Evolutionary conservation across 1,284 basidiomycete species (phyloP).

Genomic region (Microbotryum violaceum): DNA sequence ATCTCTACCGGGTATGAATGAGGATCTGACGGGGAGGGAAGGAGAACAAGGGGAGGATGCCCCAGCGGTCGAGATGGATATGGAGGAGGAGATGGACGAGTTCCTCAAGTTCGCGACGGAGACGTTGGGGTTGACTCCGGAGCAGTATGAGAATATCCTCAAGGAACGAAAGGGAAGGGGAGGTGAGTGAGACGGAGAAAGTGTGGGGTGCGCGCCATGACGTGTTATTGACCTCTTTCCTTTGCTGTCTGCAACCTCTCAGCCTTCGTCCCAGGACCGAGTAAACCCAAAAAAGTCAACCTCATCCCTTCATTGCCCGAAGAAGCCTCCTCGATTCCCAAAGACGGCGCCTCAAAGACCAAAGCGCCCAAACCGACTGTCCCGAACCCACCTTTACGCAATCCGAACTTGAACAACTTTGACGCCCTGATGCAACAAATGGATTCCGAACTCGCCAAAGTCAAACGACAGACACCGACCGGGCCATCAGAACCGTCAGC

Average conservation of each 20-base stretch:
- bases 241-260: neutral
- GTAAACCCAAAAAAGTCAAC: slow-evolving; percentile 29
- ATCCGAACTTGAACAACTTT: slow-evolving; percentile 76
- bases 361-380: slow-evolving; percentile 5
- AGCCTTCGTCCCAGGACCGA: slow-evolving; percentile 59
- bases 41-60: slow-evolving; percentile 65
- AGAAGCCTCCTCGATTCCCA: slow-evolving; percentile 1
- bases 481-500: neutral
- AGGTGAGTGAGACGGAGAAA: slow-evolving; percentile 48
- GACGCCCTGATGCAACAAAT: slow-evolving; percentile 91
- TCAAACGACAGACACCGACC: slow-evolving; percentile 1
- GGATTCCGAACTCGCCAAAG: slow-evolving; percentile 66
- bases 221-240: no score
- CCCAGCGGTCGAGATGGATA: slow-evolving; percentile 58
- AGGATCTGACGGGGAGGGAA: slow-evolving; percentile 38
- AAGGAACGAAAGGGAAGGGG: slow-evolving; percentile 63
- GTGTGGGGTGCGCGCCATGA: no score
- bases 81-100: slow-evolving; percentile 81
- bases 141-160: slow-evolving; percentile 74
- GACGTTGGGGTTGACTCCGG: slow-evolving; percentile 72
- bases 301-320: slow-evolving; percentile 15
- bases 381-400: slow-evolving; percentile 23
- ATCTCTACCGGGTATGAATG: neutral
- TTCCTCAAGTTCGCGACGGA: slow-evolving; percentile 87
- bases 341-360: neutral